Base-by-base conservation (phyloP, 1,139 yeast genomes). In the Scheffersomyces lignicola region DNA sequence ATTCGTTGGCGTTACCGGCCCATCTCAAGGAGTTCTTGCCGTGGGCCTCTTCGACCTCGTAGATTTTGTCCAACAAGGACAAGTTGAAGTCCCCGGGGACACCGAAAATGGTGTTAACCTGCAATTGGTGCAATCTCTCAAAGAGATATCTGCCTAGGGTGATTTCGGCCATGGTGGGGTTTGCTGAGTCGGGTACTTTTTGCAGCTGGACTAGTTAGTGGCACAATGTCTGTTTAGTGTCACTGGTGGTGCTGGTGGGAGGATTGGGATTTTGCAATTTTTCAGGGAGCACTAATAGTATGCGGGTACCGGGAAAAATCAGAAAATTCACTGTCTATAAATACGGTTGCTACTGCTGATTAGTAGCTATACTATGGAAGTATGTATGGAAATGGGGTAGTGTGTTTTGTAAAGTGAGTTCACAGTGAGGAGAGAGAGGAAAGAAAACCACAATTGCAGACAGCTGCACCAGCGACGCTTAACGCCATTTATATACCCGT, bases 1-100 rank as follows among this genome's bases (percentile, higher is more conserved):
- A 59, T 44, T 66, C 71, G 42, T 66, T 66, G 48, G 69, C 68
- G 43, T 64, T 63, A 25, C 73, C 73, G 2, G 68, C 68, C 73
- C 73, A 66, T 47, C 56, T 50, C 53, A 65, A 51, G 4, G 45
- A 42, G 1, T 35, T 35, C 21, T 29, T 12, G 4, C 45, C 45
- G 25, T 42, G 43, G 11, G 20, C 35, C 7, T 59, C 60, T 13
- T 54, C 63, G 18, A 65, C 68, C 37, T 65, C 70, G 40, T 65
- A 63, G 29, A 66, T 51, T 43, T 61, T 62, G 43, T 66, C 71
- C 38, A 65, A 56, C 26, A 66, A 52, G 3, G 62, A 46, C 34
- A 62, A 55, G 49, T 65, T 65, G 55, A 62, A 66, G 45, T 66
- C 72, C 8, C 72, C 71, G 5, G 73, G 71, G 27, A 66, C 58